Evolutionary conservation across 345 rosid species (phyloP), one percentile per base, ranked within the genome.

Genomic region (Acer yangbiense): DNA sequence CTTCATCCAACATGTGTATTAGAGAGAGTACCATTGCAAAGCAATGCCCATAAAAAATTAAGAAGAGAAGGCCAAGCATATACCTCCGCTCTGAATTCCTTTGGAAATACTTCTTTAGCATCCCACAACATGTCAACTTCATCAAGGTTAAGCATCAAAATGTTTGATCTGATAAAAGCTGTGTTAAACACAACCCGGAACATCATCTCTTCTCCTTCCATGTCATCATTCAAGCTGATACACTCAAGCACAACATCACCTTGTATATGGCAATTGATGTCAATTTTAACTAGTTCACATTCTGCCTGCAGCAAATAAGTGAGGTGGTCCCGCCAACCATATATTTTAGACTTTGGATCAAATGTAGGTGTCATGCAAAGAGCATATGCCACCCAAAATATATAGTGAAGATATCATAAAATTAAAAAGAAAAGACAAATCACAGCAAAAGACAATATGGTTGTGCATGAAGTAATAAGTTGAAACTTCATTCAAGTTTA

Each of bases 31-130:
- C 66, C 61, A 63, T 14, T 43, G 44, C 72, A 20, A 20, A 75
- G 32, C 68, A n/a, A 64, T 74, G 13, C 48, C 70, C 20, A 54
- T 14, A 54, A 60, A 60, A 60, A 60, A 20, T 60, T 46, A 60
- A n/a, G 25, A 60, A n/a, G 25, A 41, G 63, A 68, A 69, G 41
- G 72, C 48, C 4, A 60, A 71, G 68, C 69, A 72, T 62, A 79
- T 88, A 93, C 99, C 99, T 95, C 99, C 61, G 91, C 92, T 80
- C 94, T 95, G 87, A 95, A 95, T 61, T 87, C 90, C 90, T 87
- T 93, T 60, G 96, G 97, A 79, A 95, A 95, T 73, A 75, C 87
- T 71, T 90, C 97, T 84, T 90, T 93, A 57, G 86, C 84, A 80
- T 91, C 87, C 99, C 99, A 95, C 74, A 92, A 76, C 43, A 85